Evolutionary conservation across 192 early-diverging fungal genomes (phyloP).

Genomic region (Entomortierella beljakovae): DNA sequence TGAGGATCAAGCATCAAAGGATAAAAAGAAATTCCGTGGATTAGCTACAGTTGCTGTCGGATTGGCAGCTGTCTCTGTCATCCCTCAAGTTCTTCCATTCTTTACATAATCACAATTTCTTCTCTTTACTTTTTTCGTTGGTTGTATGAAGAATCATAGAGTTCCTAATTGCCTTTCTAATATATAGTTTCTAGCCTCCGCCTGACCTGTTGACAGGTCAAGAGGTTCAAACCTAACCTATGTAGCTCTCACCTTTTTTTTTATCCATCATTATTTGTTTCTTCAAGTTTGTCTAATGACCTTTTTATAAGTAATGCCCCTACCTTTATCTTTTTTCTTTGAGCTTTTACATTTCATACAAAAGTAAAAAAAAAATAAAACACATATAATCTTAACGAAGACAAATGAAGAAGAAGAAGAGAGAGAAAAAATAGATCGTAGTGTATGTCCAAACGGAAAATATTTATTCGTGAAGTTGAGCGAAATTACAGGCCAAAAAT

Average conservation of each 20-base stretch:
- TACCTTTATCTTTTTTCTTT: no score
- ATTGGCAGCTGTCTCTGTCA: constrained; percentile 41
- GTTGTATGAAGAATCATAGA: neutral
- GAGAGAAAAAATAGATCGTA: no score
- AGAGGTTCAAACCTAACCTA: no score
- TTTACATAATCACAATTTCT: no score
- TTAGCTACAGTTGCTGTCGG: constrained; percentile 45
- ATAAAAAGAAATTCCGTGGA: constrained; percentile 48
- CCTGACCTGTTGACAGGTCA: constrained; percentile 3
- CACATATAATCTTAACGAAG: neutral
- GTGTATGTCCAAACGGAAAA: no score
- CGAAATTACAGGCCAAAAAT: neutral
- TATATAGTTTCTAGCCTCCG: no score
- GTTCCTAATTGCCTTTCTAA: neutral
- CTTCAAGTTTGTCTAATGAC: neutral
- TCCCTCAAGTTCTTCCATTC: constrained; percentile 50
- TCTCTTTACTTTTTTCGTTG: neutral
- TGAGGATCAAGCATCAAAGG: constrained; percentile 39
- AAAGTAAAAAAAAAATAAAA: no score
- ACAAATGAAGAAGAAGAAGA: no score
- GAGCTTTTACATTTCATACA: no score
- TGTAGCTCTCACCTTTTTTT: neutral
- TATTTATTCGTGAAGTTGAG: no score
- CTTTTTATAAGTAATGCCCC: neutral
- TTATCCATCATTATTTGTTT: neutral